Conservation (phyloP, 169 alveolate species). For the Theileria sp. region DNA sequence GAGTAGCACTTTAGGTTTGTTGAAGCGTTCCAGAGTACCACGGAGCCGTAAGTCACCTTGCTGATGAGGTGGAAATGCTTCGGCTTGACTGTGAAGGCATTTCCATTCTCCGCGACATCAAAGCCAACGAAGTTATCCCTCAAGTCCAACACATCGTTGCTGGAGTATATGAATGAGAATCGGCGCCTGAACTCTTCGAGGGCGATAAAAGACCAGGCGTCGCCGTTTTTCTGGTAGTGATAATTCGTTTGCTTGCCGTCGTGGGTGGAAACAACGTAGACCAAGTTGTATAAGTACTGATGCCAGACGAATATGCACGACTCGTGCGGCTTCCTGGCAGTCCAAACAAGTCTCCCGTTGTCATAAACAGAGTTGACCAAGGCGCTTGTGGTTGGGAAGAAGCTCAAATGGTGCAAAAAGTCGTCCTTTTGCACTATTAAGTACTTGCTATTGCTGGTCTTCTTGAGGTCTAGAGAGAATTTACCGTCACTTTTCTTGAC, state of each 20-base stretch:
- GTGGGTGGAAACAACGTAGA: not conserved
- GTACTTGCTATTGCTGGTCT: not conserved
- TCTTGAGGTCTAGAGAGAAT: not conserved
- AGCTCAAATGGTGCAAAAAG: not conserved
- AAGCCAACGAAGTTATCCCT: not conserved
- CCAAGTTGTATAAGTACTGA: not conserved
- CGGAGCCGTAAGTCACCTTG: not conserved
- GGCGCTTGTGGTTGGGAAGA: not conserved
- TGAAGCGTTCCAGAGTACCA: not conserved
- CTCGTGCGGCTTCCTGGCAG: constrained; percentile 9
- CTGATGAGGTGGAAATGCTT: not conserved
- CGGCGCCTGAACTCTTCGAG: not conserved
- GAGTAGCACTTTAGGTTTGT: not conserved
- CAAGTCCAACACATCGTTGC: not conserved
- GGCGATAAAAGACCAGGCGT: not conserved
- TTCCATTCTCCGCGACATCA: constrained; percentile 15
- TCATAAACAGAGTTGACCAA: not conserved
- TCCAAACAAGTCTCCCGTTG: constrained; percentile 5
- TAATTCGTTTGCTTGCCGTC: not conserved
- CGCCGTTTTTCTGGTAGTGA: constrained; percentile 14
- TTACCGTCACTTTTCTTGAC: not conserved
- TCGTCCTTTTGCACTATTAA: not conserved
- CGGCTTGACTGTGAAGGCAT: not conserved
- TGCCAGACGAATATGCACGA: not conserved
- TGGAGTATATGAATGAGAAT: constrained; percentile 2